Base-by-base conservation (phyloP, 306 rosid genomes). In the Gleditsia sinensis region DNA sequence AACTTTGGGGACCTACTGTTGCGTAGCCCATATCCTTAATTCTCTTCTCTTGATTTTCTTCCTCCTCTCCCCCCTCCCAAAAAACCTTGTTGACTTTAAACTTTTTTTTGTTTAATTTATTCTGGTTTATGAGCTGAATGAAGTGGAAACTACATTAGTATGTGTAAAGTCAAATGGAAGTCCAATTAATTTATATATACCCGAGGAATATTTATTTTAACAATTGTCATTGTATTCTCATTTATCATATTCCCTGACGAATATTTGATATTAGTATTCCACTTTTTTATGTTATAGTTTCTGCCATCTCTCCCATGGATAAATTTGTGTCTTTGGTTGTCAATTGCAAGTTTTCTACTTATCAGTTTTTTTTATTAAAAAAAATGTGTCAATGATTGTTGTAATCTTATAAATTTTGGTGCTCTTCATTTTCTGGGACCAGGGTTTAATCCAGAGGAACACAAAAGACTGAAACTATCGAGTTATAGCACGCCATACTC, bases 401-500 rank as follows among this genome's bases (percentile, higher is more conserved):
- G 40, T 12, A 51, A 51, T 32, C 19, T 37, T 27, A 12, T 62
- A 6, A 62, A 12, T 34, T 43, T 25, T 62, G 32, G 24, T 34
- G 34, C 7, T 24, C 17, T 55, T 73, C 40, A 11, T 80, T 77
- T 77, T 46, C 48, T 81, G 74, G 60, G 66, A 62, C 28, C 86
- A 89, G 94, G 83, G 43, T 66, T 79, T 55, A 58, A 73, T 71
- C 59, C 75, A 25, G 83, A 56, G 34, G 78, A 75, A 51, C 69
- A 63, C 76, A 94, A 91, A 77, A 83, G 87, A 71, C 69, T 74
- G 60, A 86, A 81, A 53, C 11, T 69, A n/a, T 74, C 84, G 5
- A 64, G 16, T 33, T 60, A 74, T 40, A 57, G 78, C 32, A 24
- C 42, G 34, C 62, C 81, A 20, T 9, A 48, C 57, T 68, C 79